Evolutionary conservation across 2,329 filamentous ascomycete species (phyloP), one percentile per base, ranked within the genome.

Genomic region (Hirsutella minnesotensis): DNA sequence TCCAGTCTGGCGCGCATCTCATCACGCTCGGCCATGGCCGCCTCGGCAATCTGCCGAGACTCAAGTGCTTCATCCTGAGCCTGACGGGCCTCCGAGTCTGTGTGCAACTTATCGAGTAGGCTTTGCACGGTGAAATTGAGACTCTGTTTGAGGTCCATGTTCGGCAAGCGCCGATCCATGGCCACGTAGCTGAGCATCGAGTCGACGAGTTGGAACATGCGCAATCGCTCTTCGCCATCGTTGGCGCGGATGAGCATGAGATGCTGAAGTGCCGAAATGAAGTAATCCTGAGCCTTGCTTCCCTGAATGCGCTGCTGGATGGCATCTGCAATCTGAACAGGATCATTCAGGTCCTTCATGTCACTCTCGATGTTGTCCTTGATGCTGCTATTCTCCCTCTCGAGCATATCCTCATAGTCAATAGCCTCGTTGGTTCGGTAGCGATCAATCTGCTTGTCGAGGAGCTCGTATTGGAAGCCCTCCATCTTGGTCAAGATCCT

Each of bases 121-220:
- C 79, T 94, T 66, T 96, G 92, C 9, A 98, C 92, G 0, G 90
- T 95, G 56, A 96, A 96, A 61, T 94, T 95, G 50, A 98, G 76
- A 57, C 88, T 94, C 62, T 96, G 90, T 68, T 95, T 95, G 46
- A 98, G 76, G 61, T 98, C 92, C 80, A 96, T 90, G 63, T 98
- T 90, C 33, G 92, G 92, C 50, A 96, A 65, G 49, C 92, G 77
- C 57, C 92, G 79, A 63, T 98, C 92, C 90, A 98, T 98, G 54
- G 90, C 90, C 48, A 98, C 90, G 63, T 96, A 96, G 63, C 88
- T 95, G 51, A 98, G 79, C 88, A 96, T 96, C n/a, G 86, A 83
- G 64, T 98, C 92, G 22, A 96, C 89, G 22, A 98, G 77, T 68
- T 96, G 92, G 66, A 96, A 98, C 83, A 95, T 92, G 39, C 87